A percentile compares a stretch with the other conserved stretches of the same genome.
Conservation (phyloP, 2,329 filamentous ascomycete species). For the Apiospora pterosperma region DNA sequence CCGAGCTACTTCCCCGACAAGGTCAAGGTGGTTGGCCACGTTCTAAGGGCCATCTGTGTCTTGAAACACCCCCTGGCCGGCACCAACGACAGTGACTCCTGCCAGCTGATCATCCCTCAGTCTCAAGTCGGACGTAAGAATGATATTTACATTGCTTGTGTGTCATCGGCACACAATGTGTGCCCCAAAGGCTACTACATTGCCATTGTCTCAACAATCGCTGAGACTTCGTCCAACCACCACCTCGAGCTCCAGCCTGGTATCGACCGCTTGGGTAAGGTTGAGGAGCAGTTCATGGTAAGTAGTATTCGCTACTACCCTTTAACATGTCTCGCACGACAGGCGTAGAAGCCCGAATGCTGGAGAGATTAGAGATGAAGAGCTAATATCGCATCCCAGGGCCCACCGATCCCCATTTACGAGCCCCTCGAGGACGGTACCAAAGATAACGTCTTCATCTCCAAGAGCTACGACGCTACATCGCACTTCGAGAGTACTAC, state of each 20-base stretch:
- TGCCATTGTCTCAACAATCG: conserved; percentile 96
- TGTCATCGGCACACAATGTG: conserved; percentile 94
- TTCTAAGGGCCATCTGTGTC: conserved; percentile 96
- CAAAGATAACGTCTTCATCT: conserved; percentile 93
- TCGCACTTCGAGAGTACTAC: conserved; percentile 92
- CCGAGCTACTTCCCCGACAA: conserved; percentile 95
- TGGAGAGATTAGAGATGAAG: neutral
- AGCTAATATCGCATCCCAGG: conserved; percentile 34
- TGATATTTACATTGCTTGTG: conserved; percentile 95
- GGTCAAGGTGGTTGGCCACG: conserved; percentile 80
- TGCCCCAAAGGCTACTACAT: conserved; percentile 99
- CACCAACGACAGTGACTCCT: conserved; percentile 84
- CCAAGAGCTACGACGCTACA: conserved; percentile 96
- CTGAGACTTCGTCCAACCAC: conserved; percentile 87
- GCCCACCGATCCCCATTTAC: conserved; percentile 87
- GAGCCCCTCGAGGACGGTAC: conserved; percentile 80
- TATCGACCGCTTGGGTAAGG: conserved; percentile 85
- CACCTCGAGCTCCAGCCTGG: conserved; percentile 92
- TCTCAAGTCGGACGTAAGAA: conserved; percentile 96
- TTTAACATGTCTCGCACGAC: neutral
- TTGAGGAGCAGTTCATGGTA: conserved; percentile 97
- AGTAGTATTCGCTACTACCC: conserved; percentile 14
- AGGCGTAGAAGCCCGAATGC: neutral
- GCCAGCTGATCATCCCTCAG: conserved; percentile 96
- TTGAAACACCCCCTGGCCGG: conserved; percentile 91